A percentile compares a stretch with the other conserved stretches of the same genome.
Evolutionary conservation across 495 filamentous ascomycete species (phyloP).

Genomic region (Corynascus novoguineensis): DNA sequence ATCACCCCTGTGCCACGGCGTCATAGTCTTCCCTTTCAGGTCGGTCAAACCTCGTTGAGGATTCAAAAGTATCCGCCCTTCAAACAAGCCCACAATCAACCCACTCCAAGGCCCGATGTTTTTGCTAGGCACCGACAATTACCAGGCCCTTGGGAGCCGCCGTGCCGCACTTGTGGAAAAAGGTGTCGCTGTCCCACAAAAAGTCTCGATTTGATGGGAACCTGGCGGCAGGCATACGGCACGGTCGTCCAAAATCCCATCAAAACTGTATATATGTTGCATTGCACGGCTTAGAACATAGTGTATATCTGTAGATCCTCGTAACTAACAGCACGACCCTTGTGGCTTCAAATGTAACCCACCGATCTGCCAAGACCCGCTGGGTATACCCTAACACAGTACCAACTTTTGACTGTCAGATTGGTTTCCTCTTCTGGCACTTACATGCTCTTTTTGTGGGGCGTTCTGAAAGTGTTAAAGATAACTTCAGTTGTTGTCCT

Average conservation of each 20-base stretch:
- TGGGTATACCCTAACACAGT: no score
- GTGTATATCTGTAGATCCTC: no score
- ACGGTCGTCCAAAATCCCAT: no score
- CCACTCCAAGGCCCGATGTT: neutral
- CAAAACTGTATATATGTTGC: no score
- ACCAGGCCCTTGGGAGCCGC: neutral
- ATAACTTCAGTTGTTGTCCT: no score
- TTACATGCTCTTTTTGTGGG: neutral
- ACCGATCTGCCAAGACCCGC: neutral
- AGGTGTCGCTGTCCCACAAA: neutral
- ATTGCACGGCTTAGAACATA: no score
- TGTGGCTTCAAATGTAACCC: neutral
- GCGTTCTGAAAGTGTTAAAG: neutral
- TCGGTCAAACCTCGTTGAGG: no score
- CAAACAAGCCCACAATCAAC: neutral
- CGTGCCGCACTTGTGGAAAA: neutral
- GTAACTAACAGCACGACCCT: no score
- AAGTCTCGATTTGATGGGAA: neutral
- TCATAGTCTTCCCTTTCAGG: no score
- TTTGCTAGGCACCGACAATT: neutral
- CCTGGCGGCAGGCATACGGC: neutral
- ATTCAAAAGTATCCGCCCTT: neutral
- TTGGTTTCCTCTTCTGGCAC: constrained; percentile 1
- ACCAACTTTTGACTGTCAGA: neutral
- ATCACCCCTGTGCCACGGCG: no score